Evolutionary conservation across 345 rosid species (phyloP).

Genomic region (Populus nigra): DNA sequence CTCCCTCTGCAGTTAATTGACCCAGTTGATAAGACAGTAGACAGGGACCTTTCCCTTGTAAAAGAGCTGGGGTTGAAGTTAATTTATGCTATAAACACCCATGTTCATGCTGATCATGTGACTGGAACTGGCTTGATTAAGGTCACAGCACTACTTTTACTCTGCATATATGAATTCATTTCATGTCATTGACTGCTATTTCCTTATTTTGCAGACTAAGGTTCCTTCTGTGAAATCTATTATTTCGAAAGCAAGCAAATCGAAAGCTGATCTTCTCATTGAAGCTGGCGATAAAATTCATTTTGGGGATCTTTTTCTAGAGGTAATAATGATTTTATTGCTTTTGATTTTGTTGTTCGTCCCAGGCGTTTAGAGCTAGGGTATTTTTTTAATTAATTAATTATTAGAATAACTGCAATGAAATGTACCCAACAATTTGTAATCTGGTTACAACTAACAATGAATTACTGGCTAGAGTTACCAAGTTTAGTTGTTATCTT

Average conservation of each 20-base stretch:
- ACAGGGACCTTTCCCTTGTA: slow-evolving; percentile 69
- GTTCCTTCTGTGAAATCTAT: slow-evolving; percentile 63
- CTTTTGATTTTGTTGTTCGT: neutral
- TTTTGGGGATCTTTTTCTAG: slow-evolving; percentile 67
- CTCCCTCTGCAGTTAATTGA: slow-evolving; percentile 68
- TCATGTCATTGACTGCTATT: neutral
- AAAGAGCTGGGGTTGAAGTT: slow-evolving; percentile 76
- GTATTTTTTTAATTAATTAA: neutral
- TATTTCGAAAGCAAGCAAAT: slow-evolving; percentile 72
- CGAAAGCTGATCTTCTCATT: slow-evolving; percentile 72
- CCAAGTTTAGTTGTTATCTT: neutral
- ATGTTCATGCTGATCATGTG: slow-evolving; percentile 97
- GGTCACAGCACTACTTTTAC: slow-evolving; percentile 35
- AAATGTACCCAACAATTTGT: no score
- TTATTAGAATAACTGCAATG: no score
- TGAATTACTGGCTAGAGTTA: neutral
- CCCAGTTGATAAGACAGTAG: slow-evolving; percentile 87
- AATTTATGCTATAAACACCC: slow-evolving; percentile 83
- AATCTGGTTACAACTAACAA: no score
- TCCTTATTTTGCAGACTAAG: slow-evolving; percentile 44
- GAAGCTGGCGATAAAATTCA: slow-evolving; percentile 64
- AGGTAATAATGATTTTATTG: slow-evolving; percentile 39
- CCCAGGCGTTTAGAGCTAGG: neutral
- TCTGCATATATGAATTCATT: neutral
- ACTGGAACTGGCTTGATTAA: slow-evolving; percentile 86